phyloP scores from a whole-genome alignment of 75 land plant species.

The Picea sitchensis region DNA sequence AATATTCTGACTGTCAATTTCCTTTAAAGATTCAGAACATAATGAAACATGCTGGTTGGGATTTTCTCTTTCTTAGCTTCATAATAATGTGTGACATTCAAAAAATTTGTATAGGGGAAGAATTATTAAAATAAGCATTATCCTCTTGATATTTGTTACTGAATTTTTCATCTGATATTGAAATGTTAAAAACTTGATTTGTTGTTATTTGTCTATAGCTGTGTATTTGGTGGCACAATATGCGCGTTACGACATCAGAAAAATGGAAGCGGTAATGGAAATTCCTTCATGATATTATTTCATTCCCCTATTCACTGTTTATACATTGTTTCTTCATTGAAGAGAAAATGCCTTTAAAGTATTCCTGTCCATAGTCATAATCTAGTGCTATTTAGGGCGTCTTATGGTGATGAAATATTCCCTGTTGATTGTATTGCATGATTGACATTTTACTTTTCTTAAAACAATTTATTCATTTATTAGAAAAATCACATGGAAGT shows the following conservation, averaged over 20 bases:
- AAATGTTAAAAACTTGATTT: background rate
- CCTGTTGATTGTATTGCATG: no score
- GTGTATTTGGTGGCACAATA: slow-evolving; percentile 75
- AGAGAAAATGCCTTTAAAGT: no score
- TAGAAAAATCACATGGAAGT: no score
- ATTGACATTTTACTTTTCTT: no score
- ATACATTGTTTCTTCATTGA: no score
- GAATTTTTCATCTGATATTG: background rate
- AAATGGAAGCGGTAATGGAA: slow-evolving; percentile 48
- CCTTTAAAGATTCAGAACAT: background rate
- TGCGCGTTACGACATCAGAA: slow-evolving; percentile 60
- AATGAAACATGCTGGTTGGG: background rate
- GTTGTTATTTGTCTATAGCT: slow-evolving; percentile 33
- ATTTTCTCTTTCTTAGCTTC: background rate
- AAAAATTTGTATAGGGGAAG: background rate
- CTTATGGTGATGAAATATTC: no score
- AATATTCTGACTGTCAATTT: background rate
- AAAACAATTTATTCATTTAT: no score
- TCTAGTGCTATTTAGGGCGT: no score
- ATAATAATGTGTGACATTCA: background rate
- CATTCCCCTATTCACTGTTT: no score
- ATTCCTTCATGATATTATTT: no score
- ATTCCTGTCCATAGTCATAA: no score
- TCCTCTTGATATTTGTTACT: background rate
- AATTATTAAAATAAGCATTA: background rate